Evolutionary conservation across 2,329 filamentous ascomycete genomes (phyloP).

Genomic region (Herpotrichia juniperi): DNA sequence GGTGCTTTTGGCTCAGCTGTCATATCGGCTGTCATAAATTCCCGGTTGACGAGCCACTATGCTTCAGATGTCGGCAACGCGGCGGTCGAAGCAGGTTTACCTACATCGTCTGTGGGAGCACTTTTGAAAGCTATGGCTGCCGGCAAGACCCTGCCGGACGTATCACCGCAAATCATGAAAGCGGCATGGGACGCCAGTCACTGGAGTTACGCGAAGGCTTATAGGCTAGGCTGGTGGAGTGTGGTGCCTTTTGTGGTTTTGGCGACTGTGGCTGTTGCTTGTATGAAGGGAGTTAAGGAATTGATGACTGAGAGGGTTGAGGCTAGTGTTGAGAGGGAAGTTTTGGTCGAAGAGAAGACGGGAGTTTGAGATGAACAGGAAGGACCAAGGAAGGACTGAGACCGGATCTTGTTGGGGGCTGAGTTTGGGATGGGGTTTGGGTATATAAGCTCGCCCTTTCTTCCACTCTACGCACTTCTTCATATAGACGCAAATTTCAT

Average conservation of each 20-base stretch:
- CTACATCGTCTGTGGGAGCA: slow-evolving; percentile 20
- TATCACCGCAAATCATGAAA: slow-evolving; percentile 21
- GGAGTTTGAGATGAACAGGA: too few species aligned
- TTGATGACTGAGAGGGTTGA: slow-evolving; percentile 32
- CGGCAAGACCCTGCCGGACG: slow-evolving; percentile 19
- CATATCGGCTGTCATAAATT: slow-evolving; percentile 36
- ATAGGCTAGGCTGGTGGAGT: slow-evolving; percentile 37
- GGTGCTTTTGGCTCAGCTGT: slow-evolving; percentile 40
- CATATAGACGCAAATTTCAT: too few species aligned
- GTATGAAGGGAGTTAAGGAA: slow-evolving; percentile 28
- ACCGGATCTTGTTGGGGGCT: too few species aligned
- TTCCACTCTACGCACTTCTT: too few species aligned
- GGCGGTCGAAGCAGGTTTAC: slow-evolving; percentile 28
- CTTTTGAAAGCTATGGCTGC: slow-evolving; percentile 28
- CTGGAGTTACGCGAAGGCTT: slow-evolving; percentile 36
- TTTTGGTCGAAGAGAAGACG: slow-evolving; percentile 3
- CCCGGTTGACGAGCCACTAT: slow-evolving; percentile 27
- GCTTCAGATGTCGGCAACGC: slow-evolving; percentile 25
- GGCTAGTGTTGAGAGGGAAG: slow-evolving; percentile 33
- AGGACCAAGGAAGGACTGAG: too few species aligned
- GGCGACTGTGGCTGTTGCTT: slow-evolving; percentile 28
- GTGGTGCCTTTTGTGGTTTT: slow-evolving; percentile 39
- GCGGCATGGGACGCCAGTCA: slow-evolving; percentile 33
- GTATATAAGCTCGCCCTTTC: too few species aligned
- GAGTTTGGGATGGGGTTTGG: too few species aligned